Conservation (phyloP, 495 filamentous ascomycete species). For the Neurospora sp. region DNA sequence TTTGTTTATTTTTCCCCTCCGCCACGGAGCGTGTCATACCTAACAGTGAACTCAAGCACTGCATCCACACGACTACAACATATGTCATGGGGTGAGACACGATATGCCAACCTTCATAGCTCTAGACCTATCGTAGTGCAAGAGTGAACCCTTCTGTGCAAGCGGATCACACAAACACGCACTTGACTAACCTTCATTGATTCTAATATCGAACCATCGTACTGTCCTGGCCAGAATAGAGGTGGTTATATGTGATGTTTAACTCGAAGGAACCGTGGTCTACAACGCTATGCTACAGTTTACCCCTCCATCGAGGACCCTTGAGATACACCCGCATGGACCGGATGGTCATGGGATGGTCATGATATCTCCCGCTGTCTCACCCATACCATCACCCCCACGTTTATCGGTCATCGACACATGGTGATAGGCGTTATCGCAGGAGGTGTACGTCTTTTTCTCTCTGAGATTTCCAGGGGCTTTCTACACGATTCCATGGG, state of each 20-base stretch:
- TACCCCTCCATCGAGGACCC: not conserved
- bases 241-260: not conserved
- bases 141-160: not conserved
- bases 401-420: not conserved
- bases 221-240: not conserved
- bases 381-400: not conserved
- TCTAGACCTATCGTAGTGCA: not conserved
- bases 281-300: too few species aligned
- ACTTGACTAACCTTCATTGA: not conserved
- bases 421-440: not conserved
- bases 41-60: not conserved
- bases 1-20: too few species aligned
- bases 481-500: not conserved
- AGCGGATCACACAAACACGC: not conserved
- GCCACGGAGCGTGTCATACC: not conserved
- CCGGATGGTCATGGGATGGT: not conserved
- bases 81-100: not conserved
- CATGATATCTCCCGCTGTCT: not conserved
- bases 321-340: not conserved
- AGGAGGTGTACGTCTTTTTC: not conserved
- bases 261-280: too few species aligned
- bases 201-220: not conserved
- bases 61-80: not conserved
- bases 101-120: not conserved
- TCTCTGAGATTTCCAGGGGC: not conserved